These are phyloP conservation scores for Talaromyces sp. DNA, from an alignment of 2,329 filamentous ascomycete species.

Conservation along the genomic window DNA sequence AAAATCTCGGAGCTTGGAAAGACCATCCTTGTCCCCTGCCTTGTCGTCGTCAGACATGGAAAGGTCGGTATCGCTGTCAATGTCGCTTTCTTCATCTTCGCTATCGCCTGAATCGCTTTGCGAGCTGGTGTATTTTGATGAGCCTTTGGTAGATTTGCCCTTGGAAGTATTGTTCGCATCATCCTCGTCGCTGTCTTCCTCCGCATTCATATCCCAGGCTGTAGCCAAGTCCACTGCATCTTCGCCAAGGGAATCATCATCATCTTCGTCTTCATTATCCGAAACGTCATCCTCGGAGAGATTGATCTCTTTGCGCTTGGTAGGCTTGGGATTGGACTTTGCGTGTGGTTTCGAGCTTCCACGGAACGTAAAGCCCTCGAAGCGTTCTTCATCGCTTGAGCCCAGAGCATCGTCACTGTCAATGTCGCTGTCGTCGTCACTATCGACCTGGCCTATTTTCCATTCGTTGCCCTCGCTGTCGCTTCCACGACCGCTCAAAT, in stretches of 20 bases:
- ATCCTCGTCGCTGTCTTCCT: slow-evolving; percentile 33
- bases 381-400: slow-evolving; percentile 79
- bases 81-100: slow-evolving; percentile 40
- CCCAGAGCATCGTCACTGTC: slow-evolving; percentile 81
- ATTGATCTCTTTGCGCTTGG: slow-evolving; percentile 37
- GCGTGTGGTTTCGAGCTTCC: slow-evolving; percentile 45
- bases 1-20: slow-evolving; percentile 62
- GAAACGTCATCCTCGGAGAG: slow-evolving; percentile 42
- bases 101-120: slow-evolving; percentile 24
- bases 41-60: slow-evolving; percentile 46
- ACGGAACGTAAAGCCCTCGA: slow-evolving; percentile 68
- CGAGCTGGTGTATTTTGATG: slow-evolving; percentile 11
- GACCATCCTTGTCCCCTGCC: slow-evolving; percentile 44
- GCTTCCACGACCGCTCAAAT: slow-evolving; percentile 53
- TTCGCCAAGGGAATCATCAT: slow-evolving; percentile 59
- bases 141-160: slow-evolving; percentile 18
- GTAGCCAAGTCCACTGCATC: slow-evolving; percentile 60
- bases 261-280: slow-evolving; percentile 37
- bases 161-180: slow-evolving; percentile 21
- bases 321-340: slow-evolving; percentile 30
- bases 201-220: slow-evolving; percentile 53
- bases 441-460: slow-evolving; percentile 66
- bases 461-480: slow-evolving; percentile 85
- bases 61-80: slow-evolving; percentile 47
- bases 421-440: slow-evolving; percentile 63